phyloP scores from a whole-genome alignment of 805 yeast genomes.

The Wickerhamomyces tratensis region DNA sequence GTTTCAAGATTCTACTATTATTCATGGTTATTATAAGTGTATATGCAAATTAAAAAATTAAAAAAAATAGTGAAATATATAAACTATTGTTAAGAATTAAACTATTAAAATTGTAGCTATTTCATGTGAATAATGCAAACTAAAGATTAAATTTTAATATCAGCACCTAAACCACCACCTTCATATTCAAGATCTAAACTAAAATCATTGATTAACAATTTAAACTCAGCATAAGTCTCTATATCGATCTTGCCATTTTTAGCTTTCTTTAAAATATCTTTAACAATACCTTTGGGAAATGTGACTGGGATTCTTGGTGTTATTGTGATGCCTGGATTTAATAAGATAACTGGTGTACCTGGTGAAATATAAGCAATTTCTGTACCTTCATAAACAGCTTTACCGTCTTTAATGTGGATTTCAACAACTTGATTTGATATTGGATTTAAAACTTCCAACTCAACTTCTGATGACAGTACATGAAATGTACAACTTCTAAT shows the following conservation, averaged over 20 bases:
- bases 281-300: conserved; percentile 32
- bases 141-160: conserved; percentile 16
- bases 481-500: conserved; percentile 43
- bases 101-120: too few relatives aligned
- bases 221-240: conserved; percentile 34
- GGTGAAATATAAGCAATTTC: conserved; percentile 34
- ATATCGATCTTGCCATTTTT: conserved; percentile 40
- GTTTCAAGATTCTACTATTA: too few relatives aligned
- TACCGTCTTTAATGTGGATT: conserved; percentile 33
- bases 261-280: conserved; percentile 39
- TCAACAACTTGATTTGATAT: conserved; percentile 33
- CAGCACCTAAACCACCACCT: conserved; percentile 34
- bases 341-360: conserved; percentile 26
- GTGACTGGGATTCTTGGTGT: conserved; percentile 42
- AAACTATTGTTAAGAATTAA: too few relatives aligned
- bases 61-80: too few relatives aligned
- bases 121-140: too few relatives aligned
- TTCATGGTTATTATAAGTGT: too few relatives aligned
- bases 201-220: conserved; percentile 29
- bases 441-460: conserved; percentile 46
- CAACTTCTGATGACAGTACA: conserved; percentile 42
- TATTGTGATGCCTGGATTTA: conserved; percentile 43
- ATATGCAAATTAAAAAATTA: too few relatives aligned
- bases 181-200: conserved; percentile 32
- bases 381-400: conserved; percentile 37